Percentiles rank a stretch among this genome's conserved stretches.
Conservation (phyloP, 2,329 filamentous ascomycete species). For the Conoideocrella luteorostrata region DNA sequence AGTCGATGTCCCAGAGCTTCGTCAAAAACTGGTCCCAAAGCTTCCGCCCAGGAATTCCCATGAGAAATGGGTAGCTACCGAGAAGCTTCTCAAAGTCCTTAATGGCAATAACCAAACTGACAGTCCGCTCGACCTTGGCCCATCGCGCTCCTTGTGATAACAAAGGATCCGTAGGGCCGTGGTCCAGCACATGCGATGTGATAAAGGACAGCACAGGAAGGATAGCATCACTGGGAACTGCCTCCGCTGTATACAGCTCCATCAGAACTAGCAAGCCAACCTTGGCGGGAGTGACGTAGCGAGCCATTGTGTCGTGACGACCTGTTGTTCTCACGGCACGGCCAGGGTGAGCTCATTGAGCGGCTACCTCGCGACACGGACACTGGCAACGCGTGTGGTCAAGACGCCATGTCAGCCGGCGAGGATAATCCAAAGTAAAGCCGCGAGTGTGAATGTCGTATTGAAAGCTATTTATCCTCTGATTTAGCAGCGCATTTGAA, state of each 20-base stretch:
- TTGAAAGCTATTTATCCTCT: too few relatives aligned
- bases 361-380: too few relatives aligned
- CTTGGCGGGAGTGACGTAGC: conserved; percentile 84
- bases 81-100: conserved; percentile 56
- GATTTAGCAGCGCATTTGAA: too few relatives aligned
- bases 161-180: conserved; percentile 20
- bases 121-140: conserved; percentile 42
- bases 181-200: conserved; percentile 60
- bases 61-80: conserved; percentile 41
- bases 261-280: conserved; percentile 75
- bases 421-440: too few relatives aligned
- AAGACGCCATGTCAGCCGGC: too few relatives aligned
- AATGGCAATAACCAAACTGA: conserved; percentile 48
- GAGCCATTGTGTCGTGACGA: conserved; percentile 51
- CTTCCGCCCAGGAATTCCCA: conserved; percentile 64
- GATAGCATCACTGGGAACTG: conserved; percentile 62
- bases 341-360: too few relatives aligned
- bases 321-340: background rate
- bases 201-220: conserved; percentile 75
- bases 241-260: conserved; percentile 70
- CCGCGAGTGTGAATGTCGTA: too few relatives aligned
- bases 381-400: too few relatives aligned
- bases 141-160: conserved; percentile 31
- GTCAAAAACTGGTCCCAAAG: conserved; percentile 83
- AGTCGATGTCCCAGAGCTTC: conserved; percentile 78